These are phyloP conservation scores for Polytrichum commune DNA, from an alignment of 225 moss, liverwort and hornwort genomes.

Conservation along the genomic window DNA sequence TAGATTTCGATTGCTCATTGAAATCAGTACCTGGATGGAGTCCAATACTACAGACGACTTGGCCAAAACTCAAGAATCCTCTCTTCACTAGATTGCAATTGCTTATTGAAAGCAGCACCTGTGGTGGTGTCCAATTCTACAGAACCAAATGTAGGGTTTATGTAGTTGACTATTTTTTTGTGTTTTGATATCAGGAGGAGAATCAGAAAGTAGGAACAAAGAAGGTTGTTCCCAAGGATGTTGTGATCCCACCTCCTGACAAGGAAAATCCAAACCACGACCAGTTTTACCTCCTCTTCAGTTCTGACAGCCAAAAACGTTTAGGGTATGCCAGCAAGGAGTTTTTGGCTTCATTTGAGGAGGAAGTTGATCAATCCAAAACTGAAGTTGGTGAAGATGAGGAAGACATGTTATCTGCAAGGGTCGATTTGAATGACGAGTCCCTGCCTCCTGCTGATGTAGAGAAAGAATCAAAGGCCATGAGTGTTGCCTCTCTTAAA, in stretches of 20 bases:
- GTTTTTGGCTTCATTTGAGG: slow-evolving; percentile 42
- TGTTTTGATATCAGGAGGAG: slow-evolving; percentile 20
- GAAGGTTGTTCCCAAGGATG: slow-evolving; percentile 8
- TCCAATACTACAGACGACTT: no score
- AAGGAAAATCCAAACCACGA: slow-evolving; percentile 32
- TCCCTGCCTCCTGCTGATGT: slow-evolving; percentile 13
- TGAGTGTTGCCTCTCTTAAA: slow-evolving; percentile 26
- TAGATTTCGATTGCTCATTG: no score
- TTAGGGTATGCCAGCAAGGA: slow-evolving; percentile 40
- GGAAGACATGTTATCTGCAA: slow-evolving; percentile 37
- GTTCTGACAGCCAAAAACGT: slow-evolving; percentile 38
- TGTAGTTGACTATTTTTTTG: no score
- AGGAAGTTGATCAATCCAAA: slow-evolving; percentile 44
- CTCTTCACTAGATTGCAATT: no score
- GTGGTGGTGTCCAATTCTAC: no score
- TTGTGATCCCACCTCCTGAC: slow-evolving; percentile 10
- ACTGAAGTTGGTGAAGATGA: slow-evolving; percentile 48
- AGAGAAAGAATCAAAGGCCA: slow-evolving; percentile 23
- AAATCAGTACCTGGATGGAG: no score
- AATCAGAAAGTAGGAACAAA: slow-evolving; percentile 21
- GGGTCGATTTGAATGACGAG: slow-evolving; percentile 46
- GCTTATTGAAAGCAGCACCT: no score
- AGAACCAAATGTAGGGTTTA: no score
- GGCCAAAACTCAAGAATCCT: no score
- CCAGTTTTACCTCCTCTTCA: slow-evolving; percentile 45